Evolutionary conservation across 2,329 filamentous ascomycete species (phyloP), one percentile per base, ranked within the genome.

Genomic region (Aureobasidium namibiae): DNA sequence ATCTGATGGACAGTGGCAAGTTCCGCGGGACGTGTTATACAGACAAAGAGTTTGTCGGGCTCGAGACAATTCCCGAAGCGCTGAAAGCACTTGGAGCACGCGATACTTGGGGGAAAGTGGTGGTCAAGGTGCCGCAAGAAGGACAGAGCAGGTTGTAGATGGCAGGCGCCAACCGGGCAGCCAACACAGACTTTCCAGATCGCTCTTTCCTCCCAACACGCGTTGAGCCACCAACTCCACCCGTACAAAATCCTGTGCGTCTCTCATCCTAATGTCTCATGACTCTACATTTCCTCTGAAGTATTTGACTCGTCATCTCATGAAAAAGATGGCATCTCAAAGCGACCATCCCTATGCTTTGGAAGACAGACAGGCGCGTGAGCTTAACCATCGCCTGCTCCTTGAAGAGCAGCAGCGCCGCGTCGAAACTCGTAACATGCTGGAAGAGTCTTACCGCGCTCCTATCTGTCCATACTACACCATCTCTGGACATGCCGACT

Each of bases 71-170:
- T 29, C 87, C 88, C 0, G 82, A 82, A 62, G 92, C 92, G 0
- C 72, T 97, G 67, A 79, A 86, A 67, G 88, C 88, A 2, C 74
- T 97, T 59, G 92, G 90, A 1, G 83, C 84, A 1, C 80, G 92
- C 61, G 89, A 88, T 53, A 96, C 91, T 1, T 97, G 92, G 92
- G 92, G 92, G 0, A 97, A 97, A 80, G 92, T 97, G 0, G 90
- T 96, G 1, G 86, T 96, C 21, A 90, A 90, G 74, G 79, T 97
- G 42, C 85, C 87, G 1, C 88, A 91, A 66, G 79, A 83, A 45
- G 80, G 78, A 7, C 76, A 79, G 63, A 68, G 68, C 60, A 71
- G 72, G 67, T 60, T 75, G 44, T 73, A 69, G 56, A 52, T 38
- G 50, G 50, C 36, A 54, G 50, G 50, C 13, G 38, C 50, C 24